A percentile compares a stretch with the other conserved stretches of the same genome.
Evolutionary conservation across 257 asterid species (phyloP).

Genomic region (Voacanga thouarsii): DNA sequence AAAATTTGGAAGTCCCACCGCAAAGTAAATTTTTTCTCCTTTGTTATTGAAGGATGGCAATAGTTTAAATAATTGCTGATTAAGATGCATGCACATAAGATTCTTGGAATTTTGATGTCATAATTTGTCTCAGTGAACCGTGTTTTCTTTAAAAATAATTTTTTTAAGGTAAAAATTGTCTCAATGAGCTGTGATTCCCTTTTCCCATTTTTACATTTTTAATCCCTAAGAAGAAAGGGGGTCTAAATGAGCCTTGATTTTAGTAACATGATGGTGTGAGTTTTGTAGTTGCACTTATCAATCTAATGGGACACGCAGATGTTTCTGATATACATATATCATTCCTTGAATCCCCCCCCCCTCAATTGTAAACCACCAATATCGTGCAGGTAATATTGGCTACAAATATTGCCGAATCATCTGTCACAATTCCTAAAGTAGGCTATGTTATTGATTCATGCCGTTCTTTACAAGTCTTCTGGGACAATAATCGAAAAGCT

Average conservation of each 20-base stretch:
- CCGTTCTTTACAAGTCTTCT: constrained; percentile 93
- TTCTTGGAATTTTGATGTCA: background rate
- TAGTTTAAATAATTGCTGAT: background rate
- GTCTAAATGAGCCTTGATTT: background rate
- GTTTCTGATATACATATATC: constrained; percentile 6
- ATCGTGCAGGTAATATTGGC: constrained; percentile 81
- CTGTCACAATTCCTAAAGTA: constrained; percentile 95
- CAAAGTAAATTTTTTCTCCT: constrained; percentile 48
- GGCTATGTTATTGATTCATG: constrained; percentile 97
- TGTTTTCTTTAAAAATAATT: background rate
- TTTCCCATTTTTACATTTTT: too few species aligned
- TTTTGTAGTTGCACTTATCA: background rate
- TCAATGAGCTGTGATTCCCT: background rate
- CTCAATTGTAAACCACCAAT: background rate
- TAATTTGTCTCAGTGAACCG: background rate
- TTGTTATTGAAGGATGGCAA: background rate
- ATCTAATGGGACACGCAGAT: background rate
- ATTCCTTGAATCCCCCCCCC: too few species aligned
- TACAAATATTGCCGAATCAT: constrained; percentile 97
- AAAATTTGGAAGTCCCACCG: constrained; percentile 79
- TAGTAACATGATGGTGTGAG: background rate
- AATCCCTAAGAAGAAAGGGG: background rate
- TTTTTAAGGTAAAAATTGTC: background rate
- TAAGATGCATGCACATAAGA: background rate
- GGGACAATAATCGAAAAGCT: constrained; percentile 65